Percentiles rank a stretch among this genome's conserved stretches.
Conservation (phyloP, 805 yeast species). For the Kockiozyma suomiensis region DNA sequence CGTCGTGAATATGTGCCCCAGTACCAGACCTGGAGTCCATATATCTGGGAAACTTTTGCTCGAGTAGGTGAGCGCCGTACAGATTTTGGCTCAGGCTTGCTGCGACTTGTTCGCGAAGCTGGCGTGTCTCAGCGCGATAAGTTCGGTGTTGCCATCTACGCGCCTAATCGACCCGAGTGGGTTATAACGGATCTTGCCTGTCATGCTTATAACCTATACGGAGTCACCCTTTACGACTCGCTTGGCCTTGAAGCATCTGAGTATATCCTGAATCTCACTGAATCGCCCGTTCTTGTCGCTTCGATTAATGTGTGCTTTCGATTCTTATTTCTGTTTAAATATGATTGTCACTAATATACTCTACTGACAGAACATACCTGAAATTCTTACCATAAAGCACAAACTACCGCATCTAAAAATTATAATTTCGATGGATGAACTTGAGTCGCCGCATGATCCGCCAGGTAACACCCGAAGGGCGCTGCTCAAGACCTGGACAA, state of each 20-base stretch:
- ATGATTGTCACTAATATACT: conserved; percentile 33
- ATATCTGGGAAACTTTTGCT: conserved; percentile 49
- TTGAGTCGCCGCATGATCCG: conserved; percentile 37
- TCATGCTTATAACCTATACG: conserved; percentile 55
- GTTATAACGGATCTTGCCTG: conserved; percentile 68
- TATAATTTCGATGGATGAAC: conserved; percentile 58
- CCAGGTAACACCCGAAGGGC: conserved; percentile 39
- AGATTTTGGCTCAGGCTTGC: conserved; percentile 59
- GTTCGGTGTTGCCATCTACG: conserved; percentile 59
- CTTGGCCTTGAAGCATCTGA: conserved; percentile 62
- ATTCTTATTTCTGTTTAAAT: neutral
- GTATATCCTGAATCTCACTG: conserved; percentile 63
- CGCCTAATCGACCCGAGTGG: conserved; percentile 70
- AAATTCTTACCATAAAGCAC: conserved; percentile 52
- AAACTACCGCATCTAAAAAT: conserved; percentile 51
- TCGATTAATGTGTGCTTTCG: conserved; percentile 47
- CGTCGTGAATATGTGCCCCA: conserved; percentile 43
- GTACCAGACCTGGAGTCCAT: conserved; percentile 49
- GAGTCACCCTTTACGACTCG: conserved; percentile 58
- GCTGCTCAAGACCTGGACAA: conserved; percentile 43
- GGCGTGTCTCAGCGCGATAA: conserved; percentile 42
- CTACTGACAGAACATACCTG: conserved; percentile 48
- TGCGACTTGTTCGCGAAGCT: conserved; percentile 44
- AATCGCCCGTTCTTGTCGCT: conserved; percentile 61
- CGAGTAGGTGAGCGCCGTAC: conserved; percentile 50